These are phyloP conservation scores for Epicoccum nigrum DNA, from an alignment of 2,329 filamentous ascomycete species.

Conservation along the genomic window DNA sequence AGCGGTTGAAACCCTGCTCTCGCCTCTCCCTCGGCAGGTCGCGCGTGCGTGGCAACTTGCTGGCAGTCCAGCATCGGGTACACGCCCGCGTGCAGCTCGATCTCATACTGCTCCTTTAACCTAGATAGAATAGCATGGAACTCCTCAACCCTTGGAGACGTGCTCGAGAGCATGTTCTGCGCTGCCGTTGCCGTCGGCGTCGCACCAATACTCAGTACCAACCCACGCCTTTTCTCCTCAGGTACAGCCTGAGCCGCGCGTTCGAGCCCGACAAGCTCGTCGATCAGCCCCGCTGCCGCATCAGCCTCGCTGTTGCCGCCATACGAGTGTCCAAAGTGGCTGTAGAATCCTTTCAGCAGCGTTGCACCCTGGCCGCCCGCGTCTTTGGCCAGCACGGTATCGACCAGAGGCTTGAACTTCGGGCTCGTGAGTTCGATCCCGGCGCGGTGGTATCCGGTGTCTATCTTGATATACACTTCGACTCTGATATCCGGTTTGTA, in stretches of 20 bases:
- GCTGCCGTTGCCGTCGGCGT: slow-evolving; percentile 74
- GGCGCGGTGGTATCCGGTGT: slow-evolving; percentile 74
- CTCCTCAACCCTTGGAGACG: slow-evolving; percentile 45
- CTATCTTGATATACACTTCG: slow-evolving; percentile 73
- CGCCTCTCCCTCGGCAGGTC: slow-evolving; percentile 42
- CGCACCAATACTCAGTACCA: slow-evolving; percentile 73
- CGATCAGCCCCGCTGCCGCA: slow-evolving; percentile 64
- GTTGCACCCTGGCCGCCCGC: slow-evolving; percentile 14
- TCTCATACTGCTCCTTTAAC: slow-evolving; percentile 40
- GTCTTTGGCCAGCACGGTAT: slow-evolving; percentile 48
- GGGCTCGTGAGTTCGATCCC: slow-evolving; percentile 64
- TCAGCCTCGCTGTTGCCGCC: slow-evolving; percentile 59
- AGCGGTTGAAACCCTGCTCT: slow-evolving; percentile 43
- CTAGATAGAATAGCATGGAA: slow-evolving; percentile 52
- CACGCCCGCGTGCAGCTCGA: slow-evolving; percentile 78
- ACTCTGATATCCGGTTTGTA: slow-evolving; percentile 40
- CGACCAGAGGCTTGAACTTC: slow-evolving; percentile 56
- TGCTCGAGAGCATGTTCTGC: slow-evolving; percentile 60
- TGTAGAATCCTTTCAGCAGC: slow-evolving; percentile 71
- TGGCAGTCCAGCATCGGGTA: slow-evolving; percentile 80
- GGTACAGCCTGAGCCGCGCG: slow-evolving; percentile 53
- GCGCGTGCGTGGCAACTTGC: slow-evolving; percentile 74
- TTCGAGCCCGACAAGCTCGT: slow-evolving; percentile 64
- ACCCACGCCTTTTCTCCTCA: slow-evolving; percentile 34
- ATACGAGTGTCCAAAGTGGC: slow-evolving; percentile 77